A percentile compares a stretch with the other conserved stretches of the same genome.
Conservation (phyloP, 495 filamentous ascomycete genomes). For the Penicillium desertorum region DNA sequence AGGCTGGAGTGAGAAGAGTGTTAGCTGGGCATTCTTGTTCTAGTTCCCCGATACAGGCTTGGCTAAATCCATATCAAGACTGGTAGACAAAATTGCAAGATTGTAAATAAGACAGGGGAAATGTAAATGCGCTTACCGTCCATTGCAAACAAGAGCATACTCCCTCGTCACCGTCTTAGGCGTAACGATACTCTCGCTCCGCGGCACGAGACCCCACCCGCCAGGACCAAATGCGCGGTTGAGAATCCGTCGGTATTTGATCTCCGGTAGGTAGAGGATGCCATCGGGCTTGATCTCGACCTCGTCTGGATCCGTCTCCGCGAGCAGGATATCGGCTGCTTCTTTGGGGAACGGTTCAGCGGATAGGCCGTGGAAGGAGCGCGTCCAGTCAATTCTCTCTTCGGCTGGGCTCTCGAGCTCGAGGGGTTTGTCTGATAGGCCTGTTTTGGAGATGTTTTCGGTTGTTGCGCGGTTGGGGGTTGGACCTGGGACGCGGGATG, state of each 20-base stretch:
- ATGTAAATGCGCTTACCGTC: slow-evolving; percentile 61
- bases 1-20: slow-evolving; percentile 53
- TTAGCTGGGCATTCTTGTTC: slow-evolving; percentile 3
- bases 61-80: background rate
- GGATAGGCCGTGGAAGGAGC: slow-evolving; percentile 86
- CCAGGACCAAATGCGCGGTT: slow-evolving; percentile 93
- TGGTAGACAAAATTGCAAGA: background rate
- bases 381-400: slow-evolving; percentile 82
- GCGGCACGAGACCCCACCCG: slow-evolving; percentile 88
- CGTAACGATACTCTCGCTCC: slow-evolving; percentile 88
- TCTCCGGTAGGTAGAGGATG: slow-evolving; percentile 94
- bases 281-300: slow-evolving; percentile 97
- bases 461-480: slow-evolving; percentile 41
- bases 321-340: slow-evolving; percentile 67
- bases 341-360: slow-evolving; percentile 74
- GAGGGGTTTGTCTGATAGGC: slow-evolving; percentile 53
- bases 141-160: slow-evolving; percentile 88
- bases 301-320: slow-evolving; percentile 66
- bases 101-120: slow-evolving; percentile 6
- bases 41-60: background rate
- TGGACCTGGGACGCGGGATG: slow-evolving; percentile 28
- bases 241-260: slow-evolving; percentile 93
- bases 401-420: slow-evolving; percentile 43
- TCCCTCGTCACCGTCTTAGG: slow-evolving; percentile 87
- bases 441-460: slow-evolving; percentile 51